Percentiles rank a stretch among this genome's conserved stretches.
Evolutionary conservation across 305 asterid species (phyloP).

Genomic region (Coffea humblotiana): DNA sequence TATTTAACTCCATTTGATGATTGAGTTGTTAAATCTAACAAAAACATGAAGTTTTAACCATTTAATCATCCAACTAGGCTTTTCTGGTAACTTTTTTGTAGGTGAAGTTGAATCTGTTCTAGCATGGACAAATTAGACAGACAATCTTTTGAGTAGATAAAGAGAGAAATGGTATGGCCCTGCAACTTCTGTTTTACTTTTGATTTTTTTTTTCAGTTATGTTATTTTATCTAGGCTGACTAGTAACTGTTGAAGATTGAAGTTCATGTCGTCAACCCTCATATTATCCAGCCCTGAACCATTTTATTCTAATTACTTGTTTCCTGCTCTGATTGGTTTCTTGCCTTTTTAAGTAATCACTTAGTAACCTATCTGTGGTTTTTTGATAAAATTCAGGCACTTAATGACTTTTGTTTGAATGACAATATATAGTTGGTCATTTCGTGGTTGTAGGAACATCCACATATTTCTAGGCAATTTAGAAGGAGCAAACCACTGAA

Average conservation of each 20-base stretch:
- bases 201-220: background rate
- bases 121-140: slow-evolving; percentile 97
- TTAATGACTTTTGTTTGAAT: background rate
- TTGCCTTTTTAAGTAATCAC: background rate
- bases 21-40: too few relatives aligned
- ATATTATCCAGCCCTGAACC: background rate
- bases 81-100: too few relatives aligned
- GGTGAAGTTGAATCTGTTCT: slow-evolving; percentile 67
- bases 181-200: slow-evolving; percentile 2
- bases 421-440: background rate
- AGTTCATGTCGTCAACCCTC: background rate
- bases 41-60: too few relatives aligned
- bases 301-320: background rate
- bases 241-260: background rate
- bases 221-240: background rate
- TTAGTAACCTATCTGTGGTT: background rate
- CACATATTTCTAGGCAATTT: background rate
- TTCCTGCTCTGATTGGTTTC: background rate
- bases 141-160: slow-evolving; percentile 82
- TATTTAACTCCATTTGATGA: too few relatives aligned
- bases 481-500: background rate
- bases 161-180: slow-evolving; percentile 80
- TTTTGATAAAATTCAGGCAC: background rate
- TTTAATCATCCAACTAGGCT: too few relatives aligned
- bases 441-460: background rate